phyloP scores from a whole-genome alignment of 345 rosid genomes.

The Turritis glabra region DNA sequence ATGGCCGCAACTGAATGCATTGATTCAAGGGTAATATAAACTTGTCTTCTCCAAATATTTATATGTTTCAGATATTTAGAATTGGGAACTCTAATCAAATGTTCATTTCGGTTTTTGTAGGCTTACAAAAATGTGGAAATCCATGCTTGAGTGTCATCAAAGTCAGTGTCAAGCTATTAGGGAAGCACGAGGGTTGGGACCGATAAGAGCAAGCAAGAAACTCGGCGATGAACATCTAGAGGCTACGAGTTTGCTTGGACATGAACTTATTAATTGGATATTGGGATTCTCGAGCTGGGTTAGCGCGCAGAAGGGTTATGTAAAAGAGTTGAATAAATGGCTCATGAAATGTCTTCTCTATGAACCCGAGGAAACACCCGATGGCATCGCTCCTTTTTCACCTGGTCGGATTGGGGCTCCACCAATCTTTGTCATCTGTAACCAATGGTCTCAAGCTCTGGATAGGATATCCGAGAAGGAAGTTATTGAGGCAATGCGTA shows the following conservation, averaged over 20 bases:
- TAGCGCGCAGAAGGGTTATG: constrained; percentile 72
- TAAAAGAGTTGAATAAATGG: constrained; percentile 81
- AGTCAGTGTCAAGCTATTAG: constrained; percentile 71
- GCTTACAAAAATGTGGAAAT: constrained; percentile 91
- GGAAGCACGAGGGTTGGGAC: constrained; percentile 67
- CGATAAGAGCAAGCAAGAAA: constrained; percentile 61
- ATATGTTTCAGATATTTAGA: neutral
- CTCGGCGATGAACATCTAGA: constrained; percentile 64
- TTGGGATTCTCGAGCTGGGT: constrained; percentile 75
- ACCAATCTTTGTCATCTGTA: constrained; percentile 82
- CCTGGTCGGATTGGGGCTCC: constrained; percentile 98
- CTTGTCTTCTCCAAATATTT: neutral
- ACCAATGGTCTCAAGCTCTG: constrained; percentile 92
- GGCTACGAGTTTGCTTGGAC: constrained; percentile 71
- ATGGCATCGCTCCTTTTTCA: constrained; percentile 86
- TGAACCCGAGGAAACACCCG: constrained; percentile 90
- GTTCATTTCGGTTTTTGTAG: constrained; percentile 38
- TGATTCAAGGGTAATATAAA: constrained; percentile 76
- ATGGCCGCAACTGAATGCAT: constrained; percentile 86
- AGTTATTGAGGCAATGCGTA: constrained; percentile 74
- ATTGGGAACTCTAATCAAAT: neutral
- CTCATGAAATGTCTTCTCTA: constrained; percentile 75
- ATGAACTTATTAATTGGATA: constrained; percentile 76
- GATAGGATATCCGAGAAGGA: constrained; percentile 81
- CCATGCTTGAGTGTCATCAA: constrained; percentile 88